These are phyloP conservation scores for Talaromyces wortmannii DNA, from an alignment of 495 filamentous ascomycete species.

Conservation along the genomic window DNA sequence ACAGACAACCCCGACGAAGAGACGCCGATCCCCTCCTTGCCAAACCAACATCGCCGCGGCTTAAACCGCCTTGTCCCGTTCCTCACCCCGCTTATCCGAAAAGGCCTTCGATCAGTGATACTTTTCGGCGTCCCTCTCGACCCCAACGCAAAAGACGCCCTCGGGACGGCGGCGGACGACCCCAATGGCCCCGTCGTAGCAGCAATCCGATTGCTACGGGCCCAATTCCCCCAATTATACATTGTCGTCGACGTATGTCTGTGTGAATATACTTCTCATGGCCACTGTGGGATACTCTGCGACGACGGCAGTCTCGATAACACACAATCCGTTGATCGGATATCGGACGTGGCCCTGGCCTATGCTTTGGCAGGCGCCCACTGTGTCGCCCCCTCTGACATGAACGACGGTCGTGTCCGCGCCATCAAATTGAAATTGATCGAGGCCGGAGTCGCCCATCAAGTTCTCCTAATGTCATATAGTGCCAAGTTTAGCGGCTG, in stretches of 20 bases:
- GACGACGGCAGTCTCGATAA: conserved; percentile 94
- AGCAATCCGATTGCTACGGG: conserved; percentile 72
- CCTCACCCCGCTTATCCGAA: conserved; percentile 75
- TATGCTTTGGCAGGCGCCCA: conserved; percentile 93
- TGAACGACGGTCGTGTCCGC: conserved; percentile 96
- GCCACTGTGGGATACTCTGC: conserved; percentile 90
- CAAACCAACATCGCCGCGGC: conserved; percentile 79
- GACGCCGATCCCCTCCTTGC: conserved; percentile 80
- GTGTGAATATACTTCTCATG: conserved; percentile 98
- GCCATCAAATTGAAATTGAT: conserved; percentile 97
- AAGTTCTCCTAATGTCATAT: conserved; percentile 90
- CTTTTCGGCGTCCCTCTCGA: conserved; percentile 89
- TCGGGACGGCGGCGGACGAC: conserved; percentile 91
- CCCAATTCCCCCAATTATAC: conserved; percentile 80
- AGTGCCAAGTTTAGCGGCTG: conserved; percentile 95
- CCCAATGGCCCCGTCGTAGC: conserved; percentile 86
- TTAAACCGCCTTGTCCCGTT: conserved; percentile 81
- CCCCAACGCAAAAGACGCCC: conserved; percentile 74
- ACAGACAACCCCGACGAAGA: conserved; percentile 92
- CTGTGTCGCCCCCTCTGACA: conserved; percentile 94
- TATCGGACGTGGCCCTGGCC: conserved; percentile 85
- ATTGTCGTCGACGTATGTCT: conserved; percentile 90
- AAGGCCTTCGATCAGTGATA: conserved; percentile 86
- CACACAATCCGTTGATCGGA: conserved; percentile 80
- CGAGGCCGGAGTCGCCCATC: conserved; percentile 82